Evolutionary conservation across 2,329 filamentous ascomycete genomes (phyloP).

Genomic region (Penicillium sp.): DNA sequence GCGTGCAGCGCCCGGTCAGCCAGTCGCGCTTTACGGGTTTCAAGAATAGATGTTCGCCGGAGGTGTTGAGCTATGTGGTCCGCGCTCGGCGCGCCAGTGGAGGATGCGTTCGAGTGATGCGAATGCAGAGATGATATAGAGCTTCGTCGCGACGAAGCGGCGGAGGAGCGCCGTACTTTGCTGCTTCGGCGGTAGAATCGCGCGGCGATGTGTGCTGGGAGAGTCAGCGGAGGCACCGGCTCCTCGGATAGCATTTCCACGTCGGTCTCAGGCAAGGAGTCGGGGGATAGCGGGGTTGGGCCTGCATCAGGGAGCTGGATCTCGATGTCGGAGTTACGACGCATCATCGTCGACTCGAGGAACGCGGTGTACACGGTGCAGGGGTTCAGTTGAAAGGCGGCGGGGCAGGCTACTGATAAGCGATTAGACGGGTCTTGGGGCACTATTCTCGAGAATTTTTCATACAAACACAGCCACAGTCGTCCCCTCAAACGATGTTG

Average conservation of each 20-base stretch:
- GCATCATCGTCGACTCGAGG: constrained; percentile 33
- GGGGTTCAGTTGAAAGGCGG: constrained; percentile 11
- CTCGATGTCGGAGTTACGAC: constrained; percentile 45
- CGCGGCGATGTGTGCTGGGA: constrained; percentile 62
- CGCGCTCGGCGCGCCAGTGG: constrained; percentile 52
- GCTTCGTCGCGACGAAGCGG: constrained; percentile 63
- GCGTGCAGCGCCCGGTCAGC: constrained; percentile 65
- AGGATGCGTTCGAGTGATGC: constrained; percentile 55
- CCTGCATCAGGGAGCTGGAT: constrained; percentile 40
- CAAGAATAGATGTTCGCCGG: constrained; percentile 64
- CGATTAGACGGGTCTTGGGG: constrained; percentile 14
- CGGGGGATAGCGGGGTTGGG: constrained; percentile 25
- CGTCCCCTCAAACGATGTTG: background rate
- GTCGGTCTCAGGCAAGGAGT: constrained; percentile 32
- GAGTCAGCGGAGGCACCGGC: constrained; percentile 43
- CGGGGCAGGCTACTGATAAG: constrained; percentile 53
- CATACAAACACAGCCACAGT: background rate
- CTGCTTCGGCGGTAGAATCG: constrained; percentile 59
- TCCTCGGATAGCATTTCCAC: constrained; percentile 45
- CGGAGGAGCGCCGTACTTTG: constrained; percentile 59
- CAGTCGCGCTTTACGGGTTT: constrained; percentile 62
- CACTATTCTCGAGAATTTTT: background rate
- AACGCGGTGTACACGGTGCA: constrained; percentile 42
- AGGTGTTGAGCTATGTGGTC: constrained; percentile 65
- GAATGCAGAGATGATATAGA: constrained; percentile 65